These are phyloP conservation scores for Alternaria triticina DNA, from an alignment of 2,329 filamentous ascomycete genomes.

Conservation along the genomic window DNA sequence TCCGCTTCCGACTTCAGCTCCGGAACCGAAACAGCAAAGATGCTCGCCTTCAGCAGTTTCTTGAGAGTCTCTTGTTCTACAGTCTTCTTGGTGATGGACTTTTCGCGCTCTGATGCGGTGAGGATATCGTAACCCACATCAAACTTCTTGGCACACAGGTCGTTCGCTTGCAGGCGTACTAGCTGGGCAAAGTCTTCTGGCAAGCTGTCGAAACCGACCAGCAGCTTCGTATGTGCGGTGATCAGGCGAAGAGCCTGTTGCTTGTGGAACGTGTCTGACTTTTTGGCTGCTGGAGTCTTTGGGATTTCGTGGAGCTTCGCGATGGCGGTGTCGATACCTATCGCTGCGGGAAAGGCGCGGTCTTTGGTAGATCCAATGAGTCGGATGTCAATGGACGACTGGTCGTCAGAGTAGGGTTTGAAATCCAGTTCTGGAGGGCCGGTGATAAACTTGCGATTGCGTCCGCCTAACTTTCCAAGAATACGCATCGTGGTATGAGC, in stretches of 20 bases:
- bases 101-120: conserved; percentile 76
- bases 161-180: conserved; percentile 87
- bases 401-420: conserved; percentile 85
- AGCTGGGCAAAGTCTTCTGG: conserved; percentile 88
- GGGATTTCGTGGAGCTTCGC: conserved; percentile 83
- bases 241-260: conserved; percentile 89
- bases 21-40: conserved; percentile 82
- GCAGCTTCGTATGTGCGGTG: conserved; percentile 85
- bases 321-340: conserved; percentile 88
- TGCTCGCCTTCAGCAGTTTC: conserved; percentile 85
- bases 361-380: conserved; percentile 90
- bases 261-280: conserved; percentile 87
- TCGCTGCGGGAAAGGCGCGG: conserved; percentile 81
- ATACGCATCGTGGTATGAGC: conserved; percentile 98
- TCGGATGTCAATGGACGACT: conserved; percentile 84
- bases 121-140: conserved; percentile 74
- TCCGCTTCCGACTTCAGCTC: conserved; percentile 80
- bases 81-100: conserved; percentile 85
- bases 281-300: conserved; percentile 65
- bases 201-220: conserved; percentile 84
- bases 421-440: conserved; percentile 84
- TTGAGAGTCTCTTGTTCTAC: conserved; percentile 82
- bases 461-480: conserved; percentile 91
- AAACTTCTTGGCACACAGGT: conserved; percentile 75
- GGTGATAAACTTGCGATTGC: conserved; percentile 94